Conservation (phyloP, 2,329 filamentous ascomycete species). For the Alternaria incomplexa region DNA sequence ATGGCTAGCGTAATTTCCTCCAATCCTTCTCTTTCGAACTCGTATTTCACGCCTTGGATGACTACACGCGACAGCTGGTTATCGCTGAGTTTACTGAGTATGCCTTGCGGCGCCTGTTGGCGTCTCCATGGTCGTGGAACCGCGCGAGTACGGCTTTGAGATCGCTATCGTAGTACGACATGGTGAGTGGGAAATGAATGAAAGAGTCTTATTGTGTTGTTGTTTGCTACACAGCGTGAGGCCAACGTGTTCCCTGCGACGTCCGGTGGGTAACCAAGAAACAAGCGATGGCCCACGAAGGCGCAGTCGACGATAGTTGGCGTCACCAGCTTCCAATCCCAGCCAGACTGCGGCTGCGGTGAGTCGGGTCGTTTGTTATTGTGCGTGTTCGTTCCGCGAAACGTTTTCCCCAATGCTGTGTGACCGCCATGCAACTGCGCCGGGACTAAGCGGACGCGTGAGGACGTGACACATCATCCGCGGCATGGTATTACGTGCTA, state of each 20-base stretch:
- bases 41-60: not conserved
- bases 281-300: not conserved
- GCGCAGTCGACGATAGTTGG: not conserved
- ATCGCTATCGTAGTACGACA: not conserved
- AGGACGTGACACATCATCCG: not conserved
- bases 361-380: too few relatives aligned
- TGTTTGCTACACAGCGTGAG: not conserved
- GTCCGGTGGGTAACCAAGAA: not conserved
- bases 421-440: not conserved
- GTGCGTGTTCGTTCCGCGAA: too few relatives aligned
- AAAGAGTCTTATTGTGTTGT: not conserved
- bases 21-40: not conserved
- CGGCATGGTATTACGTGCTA: not conserved
- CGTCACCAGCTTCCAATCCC: not conserved
- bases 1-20: not conserved
- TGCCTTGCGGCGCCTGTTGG: too few relatives aligned
- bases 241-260: not conserved
- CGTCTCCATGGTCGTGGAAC: too few relatives aligned
- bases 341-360: too few relatives aligned
- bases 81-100: not conserved
- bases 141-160: not conserved
- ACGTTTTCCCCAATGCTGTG: not conserved
- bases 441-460: not conserved
- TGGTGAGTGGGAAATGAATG: not conserved
- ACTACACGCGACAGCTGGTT: not conserved